phyloP scores from a whole-genome alignment of 2,329 filamentous ascomycete genomes.

The Aspergillus brunneoviolaceus region DNA sequence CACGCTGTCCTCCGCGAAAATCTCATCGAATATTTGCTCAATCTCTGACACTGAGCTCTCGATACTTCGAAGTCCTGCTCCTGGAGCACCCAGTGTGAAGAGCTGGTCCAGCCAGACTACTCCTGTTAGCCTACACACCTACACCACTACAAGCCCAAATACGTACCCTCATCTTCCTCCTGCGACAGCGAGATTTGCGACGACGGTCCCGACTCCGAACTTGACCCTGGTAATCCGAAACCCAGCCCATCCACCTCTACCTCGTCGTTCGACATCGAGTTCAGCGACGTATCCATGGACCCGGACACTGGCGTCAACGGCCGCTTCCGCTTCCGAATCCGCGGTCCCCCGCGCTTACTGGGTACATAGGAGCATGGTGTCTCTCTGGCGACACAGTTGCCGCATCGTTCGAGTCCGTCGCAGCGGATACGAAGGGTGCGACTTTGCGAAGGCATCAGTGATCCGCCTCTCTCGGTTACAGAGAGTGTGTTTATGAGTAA shows the following conservation, averaged over 20 bases:
- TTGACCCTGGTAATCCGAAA: neutral
- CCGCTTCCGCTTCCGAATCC: constrained; percentile 5
- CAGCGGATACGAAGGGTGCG: constrained; percentile 50
- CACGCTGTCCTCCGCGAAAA: constrained; percentile 13
- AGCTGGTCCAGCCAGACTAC: constrained; percentile 21
- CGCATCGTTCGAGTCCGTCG: constrained; percentile 48
- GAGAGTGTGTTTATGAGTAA: neutral
- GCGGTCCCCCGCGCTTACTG: constrained; percentile 3
- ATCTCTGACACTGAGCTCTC: constrained; percentile 50
- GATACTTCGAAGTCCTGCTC: constrained; percentile 50
- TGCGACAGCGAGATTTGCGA: neutral
- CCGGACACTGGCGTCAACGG: neutral
- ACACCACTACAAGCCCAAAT: neutral
- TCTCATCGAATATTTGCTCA: constrained; percentile 50
- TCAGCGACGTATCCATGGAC: neutral
- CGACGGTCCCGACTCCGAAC: neutral
- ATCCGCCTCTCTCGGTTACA: too few species aligned
- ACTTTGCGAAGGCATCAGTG: constrained; percentile 26
- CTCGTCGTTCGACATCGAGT: neutral
- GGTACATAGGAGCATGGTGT: constrained; percentile 21
- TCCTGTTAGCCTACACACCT: neutral
- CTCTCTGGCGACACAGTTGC: constrained; percentile 31
- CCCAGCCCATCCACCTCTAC: neutral
- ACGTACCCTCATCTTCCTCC: constrained; percentile 2
- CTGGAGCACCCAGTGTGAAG: constrained; percentile 41